Base-by-base conservation (phyloP, 2,329 filamentous ascomycete genomes). In the Talaromyces sp. region DNA sequence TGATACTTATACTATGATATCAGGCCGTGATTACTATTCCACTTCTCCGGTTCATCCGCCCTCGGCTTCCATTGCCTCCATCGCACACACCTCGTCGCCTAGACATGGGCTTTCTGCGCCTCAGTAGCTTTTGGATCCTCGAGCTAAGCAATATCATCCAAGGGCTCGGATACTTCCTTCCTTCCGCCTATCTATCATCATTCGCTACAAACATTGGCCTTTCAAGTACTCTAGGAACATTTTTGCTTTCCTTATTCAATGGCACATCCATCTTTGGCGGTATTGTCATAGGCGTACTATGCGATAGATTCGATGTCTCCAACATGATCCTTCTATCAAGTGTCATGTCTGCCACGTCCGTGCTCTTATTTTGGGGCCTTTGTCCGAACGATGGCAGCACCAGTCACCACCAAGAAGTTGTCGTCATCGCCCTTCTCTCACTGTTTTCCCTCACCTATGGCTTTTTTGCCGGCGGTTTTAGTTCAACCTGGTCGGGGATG, bases 391-490 rank as follows among this genome's bases (percentile, higher is more conserved):
- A 40, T n/a, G 36, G 36, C 16, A 3, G 36, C 36, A n/a, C 36
- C 14, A 40, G 36, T 40, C 36, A 40, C 16, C 36, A 40, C 36
- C 36, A 40, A 3, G 36, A 40, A 14, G 36, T 40, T 16, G 4
- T 40, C 36, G 36, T 40, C 36, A 16, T 62, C 28, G 79, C 79
- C 0, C 73, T 86, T 3, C 70, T 89, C 34, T 83, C 86, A 28
- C 66, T 85, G 7, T 90, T 87, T 70, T 84, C 86, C 36, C 72
- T 88, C 18, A 75, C 82, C 4, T 90, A 87, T 67, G 88, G 87
- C 0, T 78, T 89, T 65, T 89, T 89, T 60, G 87, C 87, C 0
- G 85, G 87, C 0, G 83, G 84, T 0, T 90, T 86, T 68, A 84
- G 83, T 2, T 83, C 84, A 0, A 83, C 85, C 0, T 90, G 87